phyloP scores from a whole-genome alignment of 352 stramenopile genomes.

The Phytophthora quininea region DNA sequence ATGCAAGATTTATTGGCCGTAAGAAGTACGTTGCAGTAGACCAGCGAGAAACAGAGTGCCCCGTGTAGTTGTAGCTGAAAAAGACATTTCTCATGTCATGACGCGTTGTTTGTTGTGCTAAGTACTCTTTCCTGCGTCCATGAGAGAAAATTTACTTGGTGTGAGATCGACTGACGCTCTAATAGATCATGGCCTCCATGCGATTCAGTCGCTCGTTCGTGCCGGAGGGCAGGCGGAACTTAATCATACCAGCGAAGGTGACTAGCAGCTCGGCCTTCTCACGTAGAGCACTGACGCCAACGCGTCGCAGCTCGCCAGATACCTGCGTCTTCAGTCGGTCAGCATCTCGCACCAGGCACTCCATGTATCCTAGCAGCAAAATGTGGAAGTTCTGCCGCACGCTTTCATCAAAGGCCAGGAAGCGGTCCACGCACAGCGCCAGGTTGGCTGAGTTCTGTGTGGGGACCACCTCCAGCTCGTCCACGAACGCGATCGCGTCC shows the following conservation, averaged over 20 bases:
- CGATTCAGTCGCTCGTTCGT: conserved; percentile 87
- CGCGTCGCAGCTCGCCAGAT: conserved; percentile 59
- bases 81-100: conserved; percentile 3
- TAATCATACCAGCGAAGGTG: conserved; percentile 90
- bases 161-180: conserved; percentile 17
- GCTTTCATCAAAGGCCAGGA: conserved; percentile 79
- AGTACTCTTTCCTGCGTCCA: background rate
- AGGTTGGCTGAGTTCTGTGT: conserved; percentile 67
- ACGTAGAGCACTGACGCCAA: conserved; percentile 54
- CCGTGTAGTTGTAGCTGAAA: conserved; percentile 36
- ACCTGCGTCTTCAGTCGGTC: conserved; percentile 78
- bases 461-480: conserved; percentile 76
- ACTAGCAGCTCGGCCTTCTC: conserved; percentile 84
- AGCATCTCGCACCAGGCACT: conserved; percentile 86
- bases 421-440: conserved; percentile 78
- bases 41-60: conserved; percentile 23
- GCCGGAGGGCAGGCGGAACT: conserved; percentile 80
- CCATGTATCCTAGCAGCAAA: conserved; percentile 85
- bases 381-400: conserved; percentile 89
- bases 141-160: conserved; percentile 5
- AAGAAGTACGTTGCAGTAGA: conserved; percentile 22
- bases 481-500: conserved; percentile 84
- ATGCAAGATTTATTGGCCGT: conserved; percentile 37
- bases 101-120: conserved; percentile 13
- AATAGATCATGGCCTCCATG: conserved; percentile 91